Percentiles rank a stretch among this genome's conserved stretches.
Evolutionary conservation across 2,329 filamentous ascomycete species (phyloP).

Genomic region (Alternaria panax): DNA sequence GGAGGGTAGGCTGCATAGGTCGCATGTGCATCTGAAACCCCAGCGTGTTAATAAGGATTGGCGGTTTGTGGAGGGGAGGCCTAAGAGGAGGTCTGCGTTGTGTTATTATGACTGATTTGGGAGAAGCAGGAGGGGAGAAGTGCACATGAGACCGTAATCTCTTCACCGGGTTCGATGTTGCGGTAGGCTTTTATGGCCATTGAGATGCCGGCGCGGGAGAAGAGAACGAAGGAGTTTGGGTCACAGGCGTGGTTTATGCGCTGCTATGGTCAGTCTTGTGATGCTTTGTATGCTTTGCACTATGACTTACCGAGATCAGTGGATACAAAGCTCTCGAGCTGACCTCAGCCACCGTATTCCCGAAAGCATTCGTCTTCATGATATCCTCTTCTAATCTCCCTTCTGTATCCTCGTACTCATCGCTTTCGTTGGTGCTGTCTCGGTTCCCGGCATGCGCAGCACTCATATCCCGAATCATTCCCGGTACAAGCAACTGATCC

Average conservation of each 20-base stretch:
- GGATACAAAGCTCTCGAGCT: slow-evolving; percentile 26
- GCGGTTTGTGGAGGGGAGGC: slow-evolving; percentile 17
- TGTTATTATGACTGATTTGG: neutral
- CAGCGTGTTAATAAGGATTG: slow-evolving; percentile 21
- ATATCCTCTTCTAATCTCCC: slow-evolving; percentile 24
- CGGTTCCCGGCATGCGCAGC: slow-evolving; percentile 7
- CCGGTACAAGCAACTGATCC: slow-evolving; percentile 16
- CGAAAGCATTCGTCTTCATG: slow-evolving; percentile 36
- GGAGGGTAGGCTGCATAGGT: slow-evolving; percentile 18
- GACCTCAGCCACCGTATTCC: slow-evolving; percentile 22
- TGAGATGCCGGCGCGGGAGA: slow-evolving; percentile 30
- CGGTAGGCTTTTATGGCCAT: slow-evolving; percentile 34
- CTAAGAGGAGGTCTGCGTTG: slow-evolving; percentile 25
- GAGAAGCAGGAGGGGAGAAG: neutral
- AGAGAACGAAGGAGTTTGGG: slow-evolving; percentile 34
- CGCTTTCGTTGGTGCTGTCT: neutral
- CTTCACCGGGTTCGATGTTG: slow-evolving; percentile 31
- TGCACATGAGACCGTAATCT: slow-evolving; percentile 33
- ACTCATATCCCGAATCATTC: slow-evolving; percentile 25
- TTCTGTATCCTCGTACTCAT: neutral
- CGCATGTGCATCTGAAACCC: slow-evolving; percentile 37
- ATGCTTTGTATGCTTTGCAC: neutral
- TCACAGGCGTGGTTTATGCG: slow-evolving; percentile 36
- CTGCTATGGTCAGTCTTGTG: slow-evolving; percentile 1
- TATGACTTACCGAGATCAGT: slow-evolving; percentile 21